These are phyloP conservation scores for Protea cynaroides DNA, from an alignment of 164 flowering plant species.

Conservation along the genomic window DNA sequence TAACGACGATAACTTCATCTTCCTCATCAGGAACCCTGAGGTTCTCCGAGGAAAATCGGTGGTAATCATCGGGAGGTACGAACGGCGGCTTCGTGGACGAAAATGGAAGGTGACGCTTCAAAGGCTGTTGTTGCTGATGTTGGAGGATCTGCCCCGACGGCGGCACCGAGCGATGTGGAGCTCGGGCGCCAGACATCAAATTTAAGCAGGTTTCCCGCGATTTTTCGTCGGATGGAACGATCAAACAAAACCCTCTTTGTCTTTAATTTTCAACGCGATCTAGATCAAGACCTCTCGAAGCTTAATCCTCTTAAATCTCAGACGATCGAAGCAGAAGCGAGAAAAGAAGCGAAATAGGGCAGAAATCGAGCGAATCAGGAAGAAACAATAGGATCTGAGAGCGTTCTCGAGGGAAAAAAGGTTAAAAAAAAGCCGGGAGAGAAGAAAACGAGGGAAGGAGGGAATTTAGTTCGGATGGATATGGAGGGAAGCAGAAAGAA, in stretches of 20 bases:
- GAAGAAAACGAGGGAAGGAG: constrained; percentile 72
- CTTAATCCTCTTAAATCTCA: not conserved
- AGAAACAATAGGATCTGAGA: constrained; percentile 12
- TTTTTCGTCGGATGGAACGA: not conserved
- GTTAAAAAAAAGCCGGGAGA: constrained; percentile 13
- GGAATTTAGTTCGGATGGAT: constrained; percentile 75
- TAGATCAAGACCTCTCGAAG: constrained; percentile 5
- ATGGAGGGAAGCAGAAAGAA: constrained; percentile 78
- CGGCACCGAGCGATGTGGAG: constrained; percentile 27
- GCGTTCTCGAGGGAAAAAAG: constrained; percentile 13
- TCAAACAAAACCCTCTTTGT: constrained; percentile 14
- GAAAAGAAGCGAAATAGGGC: constrained; percentile 3
- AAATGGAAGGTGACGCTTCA: constrained; percentile 27
- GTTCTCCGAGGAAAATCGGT: constrained; percentile 18
- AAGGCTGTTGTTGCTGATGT: constrained; percentile 25
- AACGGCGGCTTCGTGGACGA: constrained; percentile 29
- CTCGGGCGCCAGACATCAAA: constrained; percentile 46
- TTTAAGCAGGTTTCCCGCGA: not conserved
- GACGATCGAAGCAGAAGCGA: not conserved
- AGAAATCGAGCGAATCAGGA: constrained; percentile 1
- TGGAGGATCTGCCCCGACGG: constrained; percentile 34
- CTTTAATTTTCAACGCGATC: not conserved
- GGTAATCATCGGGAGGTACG: constrained; percentile 26
- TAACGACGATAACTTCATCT: constrained; percentile 21
- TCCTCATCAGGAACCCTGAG: constrained; percentile 14